Percentiles rank a stretch among this genome's conserved stretches.
phyloP scores from a whole-genome alignment of 1,284 basidiomycete genomes.

The Neonothopanus nambi region DNA sequence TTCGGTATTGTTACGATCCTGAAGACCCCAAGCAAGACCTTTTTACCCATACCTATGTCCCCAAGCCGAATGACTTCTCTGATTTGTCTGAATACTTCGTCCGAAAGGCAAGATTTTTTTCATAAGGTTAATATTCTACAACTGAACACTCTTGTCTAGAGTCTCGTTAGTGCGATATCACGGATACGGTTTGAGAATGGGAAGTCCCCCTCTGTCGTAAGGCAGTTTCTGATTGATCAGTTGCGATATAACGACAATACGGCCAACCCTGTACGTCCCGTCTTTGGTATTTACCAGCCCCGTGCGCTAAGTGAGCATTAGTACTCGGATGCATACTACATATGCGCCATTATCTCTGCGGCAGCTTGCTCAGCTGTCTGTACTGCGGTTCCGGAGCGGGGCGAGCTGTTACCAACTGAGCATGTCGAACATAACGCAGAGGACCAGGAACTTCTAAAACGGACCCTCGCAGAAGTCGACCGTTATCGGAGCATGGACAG shows the following conservation, averaged over 20 bases:
- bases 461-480: slow-evolving; percentile 81
- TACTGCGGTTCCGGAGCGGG: slow-evolving; percentile 71
- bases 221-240: slow-evolving; percentile 89
- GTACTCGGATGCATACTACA: slow-evolving; percentile 92
- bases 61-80: slow-evolving; percentile 91
- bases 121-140: neutral
- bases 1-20: slow-evolving; percentile 90
- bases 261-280: slow-evolving; percentile 71
- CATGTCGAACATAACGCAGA: slow-evolving; percentile 63
- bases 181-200: slow-evolving; percentile 85
- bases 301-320: slow-evolving; percentile 31
- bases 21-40: slow-evolving; percentile 78
- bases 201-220: slow-evolving; percentile 85
- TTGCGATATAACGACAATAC: slow-evolving; percentile 95
- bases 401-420: slow-evolving; percentile 71
- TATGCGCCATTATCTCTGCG: slow-evolving; percentile 85
- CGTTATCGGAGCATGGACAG: slow-evolving; percentile 94
- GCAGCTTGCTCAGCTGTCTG: slow-evolving; percentile 80
- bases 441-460: slow-evolving; percentile 67
- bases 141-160: slow-evolving; percentile 40
- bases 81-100: slow-evolving; percentile 94
- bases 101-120: slow-evolving; percentile 66
- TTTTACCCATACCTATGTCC: slow-evolving; percentile 83
- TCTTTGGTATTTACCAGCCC: neutral
- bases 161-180: slow-evolving; percentile 80